Conservation (phyloP, 176 grass and related monocot genomes). For the Microstegium vimineum region DNA sequence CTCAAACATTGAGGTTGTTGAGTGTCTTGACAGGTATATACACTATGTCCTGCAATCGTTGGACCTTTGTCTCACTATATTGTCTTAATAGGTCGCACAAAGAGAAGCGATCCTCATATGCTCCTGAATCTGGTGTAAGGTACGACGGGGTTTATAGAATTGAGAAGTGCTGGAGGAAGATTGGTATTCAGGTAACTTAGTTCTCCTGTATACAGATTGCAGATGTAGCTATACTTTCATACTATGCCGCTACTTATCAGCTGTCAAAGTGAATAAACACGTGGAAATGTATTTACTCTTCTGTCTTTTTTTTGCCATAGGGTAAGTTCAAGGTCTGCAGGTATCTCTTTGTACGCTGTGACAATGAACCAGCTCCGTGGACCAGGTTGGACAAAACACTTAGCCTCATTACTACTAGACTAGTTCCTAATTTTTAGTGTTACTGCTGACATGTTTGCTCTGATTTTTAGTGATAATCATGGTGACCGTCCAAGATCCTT, state of each 20-base stretch:
- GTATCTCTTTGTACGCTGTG: conserved; percentile 92
- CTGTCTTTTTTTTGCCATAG: conserved; percentile 29
- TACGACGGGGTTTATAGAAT: conserved; percentile 91
- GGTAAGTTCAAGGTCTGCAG: conserved; percentile 77
- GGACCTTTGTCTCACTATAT: background rate
- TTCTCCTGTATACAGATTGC: background rate
- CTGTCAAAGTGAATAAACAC: background rate
- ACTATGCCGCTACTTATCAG: background rate
- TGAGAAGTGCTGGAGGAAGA: conserved; percentile 94
- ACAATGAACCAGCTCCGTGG: conserved; percentile 95
- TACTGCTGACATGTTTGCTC: conserved; percentile 6
- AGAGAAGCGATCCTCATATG: conserved; percentile 92
- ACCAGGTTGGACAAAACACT: conserved; percentile 55
- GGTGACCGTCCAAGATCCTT: conserved; percentile 76
- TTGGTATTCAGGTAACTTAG: conserved; percentile 61
- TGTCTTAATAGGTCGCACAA: conserved; percentile 69
- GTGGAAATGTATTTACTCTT: conserved; percentile 13
- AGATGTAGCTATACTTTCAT: background rate
- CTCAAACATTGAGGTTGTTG: background rate
- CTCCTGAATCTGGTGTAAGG: conserved; percentile 75
- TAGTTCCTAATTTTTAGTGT: background rate
- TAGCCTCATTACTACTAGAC: background rate
- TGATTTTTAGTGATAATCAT: conserved; percentile 55
- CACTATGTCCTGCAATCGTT: background rate
- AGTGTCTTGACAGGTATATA: background rate